These are phyloP conservation scores for Mucor lusitanicus DNA, from an alignment of 371 early-diverging fungal genomes.

Conservation along the genomic window DNA sequence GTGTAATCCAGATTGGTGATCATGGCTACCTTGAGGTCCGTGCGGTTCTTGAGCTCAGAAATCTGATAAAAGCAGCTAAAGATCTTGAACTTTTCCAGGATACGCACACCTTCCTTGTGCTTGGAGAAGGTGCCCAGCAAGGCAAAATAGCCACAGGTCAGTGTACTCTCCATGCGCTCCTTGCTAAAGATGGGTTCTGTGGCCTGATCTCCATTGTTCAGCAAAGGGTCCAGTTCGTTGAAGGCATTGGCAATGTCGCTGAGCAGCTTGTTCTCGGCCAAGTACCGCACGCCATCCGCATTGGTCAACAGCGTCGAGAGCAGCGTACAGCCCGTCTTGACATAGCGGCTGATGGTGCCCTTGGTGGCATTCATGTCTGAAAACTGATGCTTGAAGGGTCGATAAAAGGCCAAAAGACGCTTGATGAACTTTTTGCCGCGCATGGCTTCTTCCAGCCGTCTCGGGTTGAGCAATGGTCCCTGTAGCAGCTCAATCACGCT, in stretches of 20 bases:
- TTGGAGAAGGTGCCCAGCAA: conserved; percentile 71
- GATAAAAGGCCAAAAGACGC: conserved; percentile 74
- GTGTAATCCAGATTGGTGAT: conserved; percentile 78
- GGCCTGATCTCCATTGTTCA: conserved; percentile 25
- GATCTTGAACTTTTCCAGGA: conserved; percentile 78
- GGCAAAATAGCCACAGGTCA: conserved; percentile 81
- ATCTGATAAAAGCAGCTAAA: conserved; percentile 81
- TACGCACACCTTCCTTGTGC: conserved; percentile 65
- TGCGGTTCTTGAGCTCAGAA: conserved; percentile 79
- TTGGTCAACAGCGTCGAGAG: conserved; percentile 61
- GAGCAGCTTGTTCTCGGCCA: conserved; percentile 70
- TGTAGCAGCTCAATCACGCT: conserved; percentile 72
- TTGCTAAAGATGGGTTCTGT: conserved; percentile 79
- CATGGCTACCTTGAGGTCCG: conserved; percentile 79
- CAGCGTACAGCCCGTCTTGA: conserved; percentile 68
- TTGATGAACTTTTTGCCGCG: conserved; percentile 76
- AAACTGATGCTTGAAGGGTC: conserved; percentile 76
- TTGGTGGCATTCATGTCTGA: conserved; percentile 63
- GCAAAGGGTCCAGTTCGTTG: conserved; percentile 68
- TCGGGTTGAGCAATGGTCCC: conserved; percentile 73
- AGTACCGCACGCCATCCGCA: conserved; percentile 69
- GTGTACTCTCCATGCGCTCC: conserved; percentile 71
- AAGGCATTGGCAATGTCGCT: conserved; percentile 70
- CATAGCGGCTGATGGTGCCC: conserved; percentile 51
- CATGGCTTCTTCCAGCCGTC: conserved; percentile 79